Conservation (phyloP, 78 protist species). For the Cavenderia fasciculata region DNA sequence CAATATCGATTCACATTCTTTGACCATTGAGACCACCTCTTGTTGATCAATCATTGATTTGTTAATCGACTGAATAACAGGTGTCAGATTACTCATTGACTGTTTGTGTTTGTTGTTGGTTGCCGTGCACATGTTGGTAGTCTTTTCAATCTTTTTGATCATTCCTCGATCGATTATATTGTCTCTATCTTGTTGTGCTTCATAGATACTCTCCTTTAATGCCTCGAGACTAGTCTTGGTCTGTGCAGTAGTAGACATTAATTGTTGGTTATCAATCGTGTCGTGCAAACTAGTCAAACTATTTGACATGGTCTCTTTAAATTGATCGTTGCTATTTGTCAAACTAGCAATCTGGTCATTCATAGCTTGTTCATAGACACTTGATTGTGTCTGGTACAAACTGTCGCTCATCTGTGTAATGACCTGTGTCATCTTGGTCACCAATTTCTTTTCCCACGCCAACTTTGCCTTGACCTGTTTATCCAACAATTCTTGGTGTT, state of each 20-base stretch:
- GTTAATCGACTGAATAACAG: too few species aligned
- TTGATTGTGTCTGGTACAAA: background rate
- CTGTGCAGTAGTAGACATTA: background rate
- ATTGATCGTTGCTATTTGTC: background rate
- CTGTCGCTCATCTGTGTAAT: constrained; percentile 1
- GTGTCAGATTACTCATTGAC: too few species aligned
- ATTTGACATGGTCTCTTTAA: background rate
- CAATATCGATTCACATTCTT: too few species aligned
- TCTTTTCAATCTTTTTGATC: too few species aligned
- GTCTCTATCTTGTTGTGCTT: too few species aligned
- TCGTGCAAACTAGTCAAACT: background rate
- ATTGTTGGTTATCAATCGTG: too few species aligned
- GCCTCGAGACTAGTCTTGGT: background rate
- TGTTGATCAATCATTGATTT: too few species aligned
- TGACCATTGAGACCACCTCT: too few species aligned
- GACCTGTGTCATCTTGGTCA: background rate
- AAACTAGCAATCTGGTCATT: background rate
- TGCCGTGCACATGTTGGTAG: too few species aligned
- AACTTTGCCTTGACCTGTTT: background rate
- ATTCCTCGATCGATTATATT: too few species aligned
- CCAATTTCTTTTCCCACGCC: constrained; percentile 13
- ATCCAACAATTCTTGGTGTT: background rate
- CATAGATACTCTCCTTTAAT: too few species aligned
- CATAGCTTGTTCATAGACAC: background rate
- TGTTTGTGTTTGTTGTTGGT: too few species aligned